Evolutionary conservation across 2,329 filamentous ascomycete genomes (phyloP), one percentile per base, ranked within the genome.

Genomic region (Knoxdaviesia proteae): DNA sequence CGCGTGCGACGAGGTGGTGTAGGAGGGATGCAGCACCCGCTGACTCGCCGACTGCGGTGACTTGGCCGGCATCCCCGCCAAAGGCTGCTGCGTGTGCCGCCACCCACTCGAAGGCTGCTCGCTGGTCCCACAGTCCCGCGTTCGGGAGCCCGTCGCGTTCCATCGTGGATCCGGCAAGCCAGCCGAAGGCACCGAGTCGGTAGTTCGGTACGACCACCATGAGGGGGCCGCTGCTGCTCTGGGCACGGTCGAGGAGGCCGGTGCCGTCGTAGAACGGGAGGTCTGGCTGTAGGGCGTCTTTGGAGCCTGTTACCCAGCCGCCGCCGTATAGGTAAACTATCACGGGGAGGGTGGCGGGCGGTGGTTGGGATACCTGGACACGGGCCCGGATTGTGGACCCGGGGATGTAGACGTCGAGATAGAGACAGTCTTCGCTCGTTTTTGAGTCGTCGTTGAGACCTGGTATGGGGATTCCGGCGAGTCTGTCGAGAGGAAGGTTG

Each of bases 201-300:
- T 71, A 69, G 52, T 70, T 69, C 39, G 60, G 59, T 2, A 60
- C 51, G 5, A 68, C 58, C 40, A 63, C 65, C 11, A 69, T 65
- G 38, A 63, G 20, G 2, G 20, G 20, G 20, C 20, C 20, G 3
- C 20, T 51, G 38, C 60, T 53, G 41, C 61, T 58, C 8, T 52
- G 49, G 1, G 58, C 54, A 35, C 55, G 52, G 11, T 49, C 49
- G 6, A 63, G 50, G 6, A 63, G 47, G 1, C 57, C 57, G 1
- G 50, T 53, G 31, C 61, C 62, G 33, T 59, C 53, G 43, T 64
- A 62, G 29, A 61, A 55, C 3, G 58, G 57, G 4, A 60, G 44
- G 7, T 53, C 46, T 1, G 55, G 54, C 38, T 55, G 51, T 11
- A 54, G 49, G 7, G 53, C 47, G 42, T 60, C 56, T 48, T 65